Evolutionary conservation across 768 basidiomycete genomes (phyloP), one percentile per base, ranked within the genome.

Genomic region (Cubamyces sp.): DNA sequence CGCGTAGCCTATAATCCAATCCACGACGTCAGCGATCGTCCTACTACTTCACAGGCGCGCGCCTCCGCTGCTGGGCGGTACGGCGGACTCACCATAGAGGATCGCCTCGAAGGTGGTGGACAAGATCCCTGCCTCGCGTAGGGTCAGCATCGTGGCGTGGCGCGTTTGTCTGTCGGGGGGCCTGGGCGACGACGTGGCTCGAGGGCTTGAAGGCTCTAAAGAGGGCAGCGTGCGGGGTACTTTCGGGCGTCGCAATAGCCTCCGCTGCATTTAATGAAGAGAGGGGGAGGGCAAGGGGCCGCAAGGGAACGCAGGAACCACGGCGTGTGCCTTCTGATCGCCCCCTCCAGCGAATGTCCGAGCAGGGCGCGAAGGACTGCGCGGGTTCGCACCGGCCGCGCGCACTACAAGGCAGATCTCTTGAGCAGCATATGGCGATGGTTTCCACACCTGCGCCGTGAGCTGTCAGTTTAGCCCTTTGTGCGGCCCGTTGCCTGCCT

Each of bases 61-160:
- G 23, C 12, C 34, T 5, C 34, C 9, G 9, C 34, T 1, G 34
- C 34, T 34, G 34, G 5, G 34, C 5, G 34, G 34, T 1, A 7
- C 34, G 9, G 34, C 21, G 18, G n/a, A 43, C 64, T 37, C 19
- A 69, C 68, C 68, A 54, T 69, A 69, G 7, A 69, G 62, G 45
- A 69, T 60, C 26, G 61, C 68, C 59, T 69, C 64, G 14, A 67
- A 21, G 39, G 59, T 56, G 15, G 68, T 69, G 11, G 68, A 69
- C 43, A 69, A 42, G 39, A 69, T 59, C 15, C 64, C 62, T 14
- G 68, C 66, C 19, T 34, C 63, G 16, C 41, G 57, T 39, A 64
- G 30, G 7, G 58, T 21, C 37, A 64, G 23, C 63, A 64, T 64
- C 23, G 40, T 51, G 57, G 57, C 23, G 40, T 51, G 57, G 57